Conservation (phyloP, 805 yeast species). For the Yarrowia yakushimensis region DNA sequence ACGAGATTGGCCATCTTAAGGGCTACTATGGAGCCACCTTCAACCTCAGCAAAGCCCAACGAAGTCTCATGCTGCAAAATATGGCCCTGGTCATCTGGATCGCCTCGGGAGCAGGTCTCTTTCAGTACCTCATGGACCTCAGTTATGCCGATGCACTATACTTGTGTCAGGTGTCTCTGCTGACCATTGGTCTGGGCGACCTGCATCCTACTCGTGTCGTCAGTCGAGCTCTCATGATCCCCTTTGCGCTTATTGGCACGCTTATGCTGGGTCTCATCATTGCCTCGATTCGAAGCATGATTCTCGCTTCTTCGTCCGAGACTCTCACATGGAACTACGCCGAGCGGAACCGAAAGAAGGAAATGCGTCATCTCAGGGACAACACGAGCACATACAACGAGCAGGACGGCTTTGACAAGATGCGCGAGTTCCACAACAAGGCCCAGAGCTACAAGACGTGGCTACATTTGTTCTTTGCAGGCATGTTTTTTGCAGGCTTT, state of each 20-base stretch:
- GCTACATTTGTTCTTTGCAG: constrained; percentile 38
- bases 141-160: constrained; percentile 65
- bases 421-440: constrained; percentile 49
- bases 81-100: constrained; percentile 64
- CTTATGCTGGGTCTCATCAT: constrained; percentile 70
- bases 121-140: constrained; percentile 45
- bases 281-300: constrained; percentile 63
- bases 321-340: constrained; percentile 63
- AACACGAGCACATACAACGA: neutral
- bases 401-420: constrained; percentile 52
- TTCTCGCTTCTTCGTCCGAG: constrained; percentile 56
- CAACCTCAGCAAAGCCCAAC: constrained; percentile 63
- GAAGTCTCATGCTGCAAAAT: constrained; percentile 69
- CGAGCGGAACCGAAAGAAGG: constrained; percentile 48
- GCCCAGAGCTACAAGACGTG: constrained; percentile 34
- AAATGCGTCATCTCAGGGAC: constrained; percentile 30
- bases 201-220: constrained; percentile 52
- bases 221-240: constrained; percentile 55
- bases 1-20: constrained; percentile 57
- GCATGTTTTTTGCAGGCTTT: constrained; percentile 48
- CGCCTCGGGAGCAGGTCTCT: constrained; percentile 63
- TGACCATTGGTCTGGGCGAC: constrained; percentile 86
- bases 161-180: constrained; percentile 64
- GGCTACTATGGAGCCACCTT: constrained; percentile 66
- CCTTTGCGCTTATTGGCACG: constrained; percentile 71